Base-by-base conservation (phyloP, 768 basidiomycete genomes). In the Suillus fuscotomentosus region DNA sequence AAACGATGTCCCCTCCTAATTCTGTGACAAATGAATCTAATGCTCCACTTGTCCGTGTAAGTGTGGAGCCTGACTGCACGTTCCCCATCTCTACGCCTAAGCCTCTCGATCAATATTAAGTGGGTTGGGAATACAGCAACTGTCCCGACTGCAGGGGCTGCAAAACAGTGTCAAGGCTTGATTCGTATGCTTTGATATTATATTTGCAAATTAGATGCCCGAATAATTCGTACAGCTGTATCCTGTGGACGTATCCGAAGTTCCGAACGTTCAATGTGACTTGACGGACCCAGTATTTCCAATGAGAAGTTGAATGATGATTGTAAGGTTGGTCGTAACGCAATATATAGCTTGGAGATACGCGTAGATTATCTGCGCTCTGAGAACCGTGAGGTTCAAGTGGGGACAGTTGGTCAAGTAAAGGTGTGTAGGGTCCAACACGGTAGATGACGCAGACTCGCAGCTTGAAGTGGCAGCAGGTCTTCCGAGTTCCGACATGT, bases 1-100 rank as follows among this genome's bases (percentile, higher is more conserved):
- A 98, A 2, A 91, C 83, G 22, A 97, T 82, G 73, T 97, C 95
- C 3, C 84, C 83, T 13, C 91, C 91, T 27, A 99, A 83, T 73
- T 99, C 97, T 3, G 89, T 83, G 15, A 99, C 89, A 72, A 93
- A 96, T 3, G 92, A 94, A 76, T 97, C 95, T 65, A 97, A 81
- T 15, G 94, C 92, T 36, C 89, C 91, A 7, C 84, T 86, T 1
- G 89, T 87, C 64, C 91, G 86, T 62, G 89, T 88, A 67, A 92
- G 78, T 5, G 87, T 83, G 13, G 87, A 86, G 27, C 86, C 86
- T 4, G 91, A 90, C 66, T 92, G 88, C 38, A 82, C 82, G 72
- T 94, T 94, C 24, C 93, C 93, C 93, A 95, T 94, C n/a, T 42
- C 39, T 59, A 17, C 6, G 14, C 9, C 41, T 7, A 41, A 24